A percentile compares a stretch with the other conserved stretches of the same genome.
Evolutionary conservation across 2,329 filamentous ascomycete genomes (phyloP).

Genomic region (Aspergillus sp.): DNA sequence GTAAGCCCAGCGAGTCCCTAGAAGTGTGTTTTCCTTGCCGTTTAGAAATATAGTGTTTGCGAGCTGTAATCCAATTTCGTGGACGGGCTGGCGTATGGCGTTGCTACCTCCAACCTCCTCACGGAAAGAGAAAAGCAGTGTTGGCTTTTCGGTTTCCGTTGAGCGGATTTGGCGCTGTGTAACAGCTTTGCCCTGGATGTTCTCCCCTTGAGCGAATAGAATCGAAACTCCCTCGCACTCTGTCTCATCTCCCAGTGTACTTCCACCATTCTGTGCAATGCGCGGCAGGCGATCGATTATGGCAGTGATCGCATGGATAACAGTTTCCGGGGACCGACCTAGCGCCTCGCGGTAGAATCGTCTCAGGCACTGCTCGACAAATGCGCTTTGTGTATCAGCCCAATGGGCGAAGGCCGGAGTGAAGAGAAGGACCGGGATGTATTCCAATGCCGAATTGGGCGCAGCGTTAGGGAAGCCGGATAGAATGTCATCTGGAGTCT

Average conservation of each 20-base stretch:
- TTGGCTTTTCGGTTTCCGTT: conserved; percentile 31
- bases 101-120: conserved; percentile 5
- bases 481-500: conserved; percentile 33
- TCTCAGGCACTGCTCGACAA: conserved; percentile 32
- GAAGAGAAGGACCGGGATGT: conserved; percentile 35
- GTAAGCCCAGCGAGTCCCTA: conserved; percentile 37
- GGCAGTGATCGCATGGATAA: conserved; percentile 33
- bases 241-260: not conserved
- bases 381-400: conserved; percentile 31
- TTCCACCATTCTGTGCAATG: not conserved
- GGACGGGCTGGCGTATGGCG: conserved; percentile 9
- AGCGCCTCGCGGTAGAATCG: conserved; percentile 23
- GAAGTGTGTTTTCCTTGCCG: conserved; percentile 41
- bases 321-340: not conserved
- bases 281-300: conserved; percentile 39
- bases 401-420: conserved; percentile 40
- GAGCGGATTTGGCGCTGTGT: conserved; percentile 28
- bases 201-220: conserved; percentile 25
- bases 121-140: conserved; percentile 30
- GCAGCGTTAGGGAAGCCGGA: conserved; percentile 21
- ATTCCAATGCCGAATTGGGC: conserved; percentile 13
- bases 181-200: conserved; percentile 31
- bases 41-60: conserved; percentile 45
- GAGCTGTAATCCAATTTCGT: conserved; percentile 41
- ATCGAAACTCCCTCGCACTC: conserved; percentile 39